Evolutionary conservation across 2,329 filamentous ascomycete species (phyloP), one percentile per base, ranked within the genome.

Genomic region (Botryotinia globosa): DNA sequence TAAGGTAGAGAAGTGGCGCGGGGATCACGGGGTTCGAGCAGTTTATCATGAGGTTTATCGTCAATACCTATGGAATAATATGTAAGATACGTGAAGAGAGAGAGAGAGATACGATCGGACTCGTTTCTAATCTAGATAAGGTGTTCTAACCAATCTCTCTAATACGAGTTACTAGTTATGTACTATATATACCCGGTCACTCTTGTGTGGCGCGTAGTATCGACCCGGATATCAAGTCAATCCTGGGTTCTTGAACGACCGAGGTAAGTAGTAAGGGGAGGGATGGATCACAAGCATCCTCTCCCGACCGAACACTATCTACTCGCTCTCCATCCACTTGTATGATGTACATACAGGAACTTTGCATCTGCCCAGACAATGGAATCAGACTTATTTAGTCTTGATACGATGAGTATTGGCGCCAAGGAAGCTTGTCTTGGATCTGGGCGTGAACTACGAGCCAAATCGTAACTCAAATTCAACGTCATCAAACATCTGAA

Each of bases 351-450:
- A 25, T 9, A 34, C 20, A 48, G 20, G 20, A 65, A 65, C 12
- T 48, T 32, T 29, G 22, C 44, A 34, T 65, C 29, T 51, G 29
- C 34, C 32, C 22, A 34, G 51, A 37, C 22, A 58, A 48, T 32
- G 45, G 39, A 16, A 59, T 58, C 39, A 61, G 56, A 69, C 54
- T 62, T 29, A 4, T 34, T 32, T 34, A 37, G 29, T 18, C 16
- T 67, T 67, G 65, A 48, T 42, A 22, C 22, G 59, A 29, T 66
- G 29, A 61, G 56, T n/a, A 66, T 66, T 66, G 37, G 61, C 61
- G 69, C 69, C 61, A 66, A 71, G 69, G 45, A 66, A 59, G 37
- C 69, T 71, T 71, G 69, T 71, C 44, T 64, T 34, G 3, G 44
- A 42, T 29, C 8, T 37, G 22, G 14, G 34, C 20, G 37, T 61